A percentile compares a stretch with the other conserved stretches of the same genome.
Conservation (phyloP, 495 filamentous ascomycete genomes). For the Tricharina praecox region DNA sequence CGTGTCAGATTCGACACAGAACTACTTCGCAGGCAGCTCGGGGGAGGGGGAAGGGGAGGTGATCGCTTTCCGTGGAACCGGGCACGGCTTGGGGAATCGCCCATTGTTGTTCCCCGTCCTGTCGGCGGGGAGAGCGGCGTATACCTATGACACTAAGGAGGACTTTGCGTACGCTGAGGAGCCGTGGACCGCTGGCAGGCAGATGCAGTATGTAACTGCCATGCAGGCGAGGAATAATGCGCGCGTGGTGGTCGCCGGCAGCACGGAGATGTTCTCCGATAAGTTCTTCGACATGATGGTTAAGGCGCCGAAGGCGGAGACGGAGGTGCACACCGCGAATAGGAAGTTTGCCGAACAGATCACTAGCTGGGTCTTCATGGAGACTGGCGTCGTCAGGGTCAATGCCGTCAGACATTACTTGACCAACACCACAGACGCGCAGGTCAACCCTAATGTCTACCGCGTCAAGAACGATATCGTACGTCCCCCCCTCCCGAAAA, state of each 20-base stretch:
- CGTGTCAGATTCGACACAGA: conserved; percentile 41
- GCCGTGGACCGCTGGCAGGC: conserved; percentile 63
- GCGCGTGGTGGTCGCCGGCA: conserved; percentile 71
- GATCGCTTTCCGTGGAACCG: conserved; percentile 62
- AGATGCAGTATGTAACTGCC: conserved; percentile 63
- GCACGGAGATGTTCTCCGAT: conserved; percentile 71
- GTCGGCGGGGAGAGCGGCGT: conserved; percentile 63
- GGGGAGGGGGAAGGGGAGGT: conserved; percentile 39
- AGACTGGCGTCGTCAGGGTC: conserved; percentile 75
- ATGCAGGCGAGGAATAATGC: conserved; percentile 88
- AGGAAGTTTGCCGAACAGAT: conserved; percentile 69
- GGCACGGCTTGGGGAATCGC: conserved; percentile 61
- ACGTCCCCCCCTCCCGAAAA: too few relatives aligned
- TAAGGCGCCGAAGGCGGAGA: conserved; percentile 39
- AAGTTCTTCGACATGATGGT: conserved; percentile 79
- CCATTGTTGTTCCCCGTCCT: conserved; percentile 65
- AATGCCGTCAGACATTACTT: conserved; percentile 69
- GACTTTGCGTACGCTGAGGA: conserved; percentile 53
- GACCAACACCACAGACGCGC: conserved; percentile 32
- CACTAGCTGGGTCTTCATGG: conserved; percentile 82
- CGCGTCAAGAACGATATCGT: conserved; percentile 94
- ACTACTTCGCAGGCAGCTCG: conserved; percentile 59
- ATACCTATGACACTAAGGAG: conserved; percentile 89
- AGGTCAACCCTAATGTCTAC: conserved; percentile 74
- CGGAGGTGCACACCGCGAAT: conserved; percentile 54